Evolutionary conservation across 306 rosid species (phyloP).

Genomic region (Citrullus mucosospermus): DNA sequence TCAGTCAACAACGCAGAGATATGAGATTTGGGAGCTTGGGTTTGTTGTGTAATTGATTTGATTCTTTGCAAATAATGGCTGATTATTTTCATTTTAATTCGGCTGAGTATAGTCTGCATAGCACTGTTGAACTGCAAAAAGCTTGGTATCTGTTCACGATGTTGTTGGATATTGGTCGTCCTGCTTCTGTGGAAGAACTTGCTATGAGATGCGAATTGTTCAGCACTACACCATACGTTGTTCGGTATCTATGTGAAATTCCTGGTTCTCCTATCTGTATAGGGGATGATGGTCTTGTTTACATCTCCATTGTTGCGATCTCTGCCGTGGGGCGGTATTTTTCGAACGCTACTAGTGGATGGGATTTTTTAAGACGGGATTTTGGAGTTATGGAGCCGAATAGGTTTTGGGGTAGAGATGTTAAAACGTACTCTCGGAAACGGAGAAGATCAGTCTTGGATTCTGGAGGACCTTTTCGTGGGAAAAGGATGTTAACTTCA

Average conservation of each 20-base stretch:
- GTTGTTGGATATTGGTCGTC: constrained; percentile 8
- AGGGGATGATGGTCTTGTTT: constrained; percentile 8
- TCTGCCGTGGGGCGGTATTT: constrained; percentile 4
- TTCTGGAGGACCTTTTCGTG: not conserved
- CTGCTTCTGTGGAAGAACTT: constrained; percentile 10
- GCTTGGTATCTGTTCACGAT: constrained; percentile 16
- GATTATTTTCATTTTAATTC: not conserved
- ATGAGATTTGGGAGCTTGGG: not conserved
- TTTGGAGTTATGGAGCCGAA: not conserved
- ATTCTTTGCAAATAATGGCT: not conserved
- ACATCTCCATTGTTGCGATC: constrained; percentile 1
- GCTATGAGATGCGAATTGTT: constrained; percentile 13
- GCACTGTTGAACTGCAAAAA: constrained; percentile 12
- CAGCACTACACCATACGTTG: constrained; percentile 6
- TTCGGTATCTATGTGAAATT: constrained; percentile 13
- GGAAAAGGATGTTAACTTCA: constrained; percentile 11
- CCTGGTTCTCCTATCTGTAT: constrained; percentile 12
- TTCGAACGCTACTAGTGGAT: not conserved
- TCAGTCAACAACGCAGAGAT: not conserved
- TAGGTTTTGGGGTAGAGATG: not conserved
- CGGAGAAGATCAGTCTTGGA: constrained; percentile 2
- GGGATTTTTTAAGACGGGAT: not conserved
- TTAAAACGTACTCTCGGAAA: constrained; percentile 12
- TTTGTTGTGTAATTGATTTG: not conserved
- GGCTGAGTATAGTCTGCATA: not conserved